Evolutionary conservation across 2,329 filamentous ascomycete species (phyloP).

Genomic region (Meredithiella fracta): DNA sequence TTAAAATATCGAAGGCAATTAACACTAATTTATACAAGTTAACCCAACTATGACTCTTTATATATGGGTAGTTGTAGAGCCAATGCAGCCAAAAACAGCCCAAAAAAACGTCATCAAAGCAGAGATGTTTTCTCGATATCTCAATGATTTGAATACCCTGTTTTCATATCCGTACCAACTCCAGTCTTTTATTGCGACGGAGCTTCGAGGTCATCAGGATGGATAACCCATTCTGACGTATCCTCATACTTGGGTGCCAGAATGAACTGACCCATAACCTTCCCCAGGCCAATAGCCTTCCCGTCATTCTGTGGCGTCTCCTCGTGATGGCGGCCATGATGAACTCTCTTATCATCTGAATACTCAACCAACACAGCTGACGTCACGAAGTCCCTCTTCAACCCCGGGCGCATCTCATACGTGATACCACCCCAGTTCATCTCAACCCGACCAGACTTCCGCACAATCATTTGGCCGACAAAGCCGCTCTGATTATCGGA

Average conservation of each 20-base stretch:
- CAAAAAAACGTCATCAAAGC: background rate
- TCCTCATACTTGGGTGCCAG: constrained; percentile 42
- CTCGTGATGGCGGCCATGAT: constrained; percentile 21
- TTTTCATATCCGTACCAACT: background rate
- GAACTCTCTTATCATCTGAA: constrained; percentile 31
- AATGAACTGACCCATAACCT: constrained; percentile 45
- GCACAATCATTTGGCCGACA: constrained; percentile 42
- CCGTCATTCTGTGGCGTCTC: constrained; percentile 28
- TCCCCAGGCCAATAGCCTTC: constrained; percentile 37
- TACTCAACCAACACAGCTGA: constrained; percentile 44
- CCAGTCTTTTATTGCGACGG: background rate
- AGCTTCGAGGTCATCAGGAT: constrained; percentile 21
- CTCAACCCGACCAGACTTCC: constrained; percentile 45
- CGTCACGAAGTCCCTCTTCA: constrained; percentile 39
- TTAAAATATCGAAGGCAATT: constrained; percentile 3
- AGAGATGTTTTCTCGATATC: background rate
- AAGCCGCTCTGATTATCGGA: constrained; percentile 36
- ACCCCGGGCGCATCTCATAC: constrained; percentile 34
- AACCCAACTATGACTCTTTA: background rate
- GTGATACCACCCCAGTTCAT: constrained; percentile 44
- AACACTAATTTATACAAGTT: constrained; percentile 9
- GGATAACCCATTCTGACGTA: constrained; percentile 37
- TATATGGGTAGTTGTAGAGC: background rate
- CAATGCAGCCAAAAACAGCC: background rate
- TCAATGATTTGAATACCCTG: background rate